Conservation (phyloP, 371 early-diverging fungal species). For the Apophysomyces trapeziformis region DNA sequence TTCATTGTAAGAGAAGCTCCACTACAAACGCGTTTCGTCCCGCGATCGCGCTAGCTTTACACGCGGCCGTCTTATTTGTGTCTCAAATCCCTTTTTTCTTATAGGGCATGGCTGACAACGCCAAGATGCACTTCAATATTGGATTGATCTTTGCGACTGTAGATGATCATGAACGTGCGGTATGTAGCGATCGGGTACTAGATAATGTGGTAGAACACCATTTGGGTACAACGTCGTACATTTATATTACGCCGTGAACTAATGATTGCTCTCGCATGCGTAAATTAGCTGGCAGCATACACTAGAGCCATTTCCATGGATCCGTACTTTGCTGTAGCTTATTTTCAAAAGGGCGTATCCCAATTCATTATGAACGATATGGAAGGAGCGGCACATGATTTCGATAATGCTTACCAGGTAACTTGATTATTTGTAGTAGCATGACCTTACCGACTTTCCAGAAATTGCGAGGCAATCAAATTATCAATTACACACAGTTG, state of each 20-base stretch:
- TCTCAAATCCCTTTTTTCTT: constrained; percentile 1
- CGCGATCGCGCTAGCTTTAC: constrained; percentile 6
- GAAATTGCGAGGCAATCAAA: constrained; percentile 86
- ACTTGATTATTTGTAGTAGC: neutral
- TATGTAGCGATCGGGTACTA: constrained; percentile 48
- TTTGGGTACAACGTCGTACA: constrained; percentile 16
- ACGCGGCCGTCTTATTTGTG: neutral
- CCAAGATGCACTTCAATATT: constrained; percentile 96
- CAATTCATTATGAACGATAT: constrained; percentile 68
- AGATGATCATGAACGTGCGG: constrained; percentile 82
- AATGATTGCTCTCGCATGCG: constrained; percentile 6
- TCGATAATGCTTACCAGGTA: constrained; percentile 69
- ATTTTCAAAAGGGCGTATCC: constrained; percentile 90
- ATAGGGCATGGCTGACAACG: constrained; percentile 86
- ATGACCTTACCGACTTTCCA: constrained; percentile 26
- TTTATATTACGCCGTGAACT: constrained; percentile 15
- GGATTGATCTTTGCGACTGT: constrained; percentile 80
- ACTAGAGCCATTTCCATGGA: constrained; percentile 77
- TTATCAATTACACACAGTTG: constrained; percentile 94
- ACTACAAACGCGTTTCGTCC: neutral
- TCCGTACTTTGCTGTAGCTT: constrained; percentile 89
- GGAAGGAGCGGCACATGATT: constrained; percentile 74
- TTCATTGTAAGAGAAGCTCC: constrained; percentile 41
- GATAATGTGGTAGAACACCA: constrained; percentile 12
- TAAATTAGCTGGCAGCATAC: constrained; percentile 72